Percentiles rank a stretch among this genome's conserved stretches.
Conservation (phyloP, 371 early-diverging fungal genomes). For the Blastocladiella emersonii region DNA sequence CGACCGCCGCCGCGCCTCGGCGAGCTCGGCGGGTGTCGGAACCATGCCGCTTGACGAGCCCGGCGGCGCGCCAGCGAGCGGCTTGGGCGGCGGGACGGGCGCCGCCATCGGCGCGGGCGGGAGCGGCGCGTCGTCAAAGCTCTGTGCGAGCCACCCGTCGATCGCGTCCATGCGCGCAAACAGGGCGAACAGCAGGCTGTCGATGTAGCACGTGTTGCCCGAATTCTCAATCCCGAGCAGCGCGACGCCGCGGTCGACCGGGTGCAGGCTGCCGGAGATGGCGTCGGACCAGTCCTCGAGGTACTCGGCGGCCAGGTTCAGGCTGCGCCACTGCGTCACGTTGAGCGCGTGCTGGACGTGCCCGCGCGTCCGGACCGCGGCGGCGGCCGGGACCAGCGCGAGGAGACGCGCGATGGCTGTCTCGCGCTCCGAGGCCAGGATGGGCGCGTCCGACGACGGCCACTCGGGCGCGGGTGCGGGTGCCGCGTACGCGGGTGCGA, state of each 20-base stretch:
- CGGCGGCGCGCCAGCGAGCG: too few species aligned
- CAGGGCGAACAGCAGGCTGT: background rate
- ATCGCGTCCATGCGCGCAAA: background rate
- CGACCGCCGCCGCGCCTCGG: background rate
- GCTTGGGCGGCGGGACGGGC: background rate
- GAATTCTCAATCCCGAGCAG: background rate
- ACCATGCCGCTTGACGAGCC: too few species aligned
- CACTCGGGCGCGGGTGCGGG: too few species aligned
- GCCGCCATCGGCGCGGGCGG: background rate
- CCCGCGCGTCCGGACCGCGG: background rate
- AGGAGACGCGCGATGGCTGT: background rate
- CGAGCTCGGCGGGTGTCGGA: background rate
- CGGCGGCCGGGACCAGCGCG: background rate
- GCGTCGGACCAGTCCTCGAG: background rate
- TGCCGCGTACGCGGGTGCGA: too few species aligned
- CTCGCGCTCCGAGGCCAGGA: background rate
- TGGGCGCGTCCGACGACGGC: background rate
- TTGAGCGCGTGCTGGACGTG: background rate
- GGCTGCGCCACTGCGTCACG: background rate
- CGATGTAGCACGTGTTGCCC: background rate
- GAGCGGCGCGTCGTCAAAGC: background rate
- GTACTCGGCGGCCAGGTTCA: background rate
- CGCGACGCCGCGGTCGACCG: background rate
- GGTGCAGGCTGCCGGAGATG: background rate
- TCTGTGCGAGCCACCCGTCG: background rate